Evolutionary conservation across 2,329 filamentous ascomycete species (phyloP), one percentile per base, ranked within the genome.

Genomic region (Arthroderma sp.): DNA sequence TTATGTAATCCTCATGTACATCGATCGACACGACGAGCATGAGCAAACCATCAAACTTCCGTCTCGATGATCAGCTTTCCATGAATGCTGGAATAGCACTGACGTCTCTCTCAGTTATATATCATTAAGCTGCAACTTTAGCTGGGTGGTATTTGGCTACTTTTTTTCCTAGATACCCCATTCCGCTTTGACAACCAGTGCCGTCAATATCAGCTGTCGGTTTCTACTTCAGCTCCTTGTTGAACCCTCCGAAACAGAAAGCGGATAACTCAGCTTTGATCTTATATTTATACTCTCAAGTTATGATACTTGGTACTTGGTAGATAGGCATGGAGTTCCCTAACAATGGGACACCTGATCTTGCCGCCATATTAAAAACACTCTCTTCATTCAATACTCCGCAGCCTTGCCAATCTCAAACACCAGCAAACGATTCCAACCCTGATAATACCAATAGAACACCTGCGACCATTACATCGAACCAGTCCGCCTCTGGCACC

Each of bases 361-460:
- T 76, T 39, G 68, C 68, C 31, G 70, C 72, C 6, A 68, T 76
- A 49, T 68, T 76, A n/a, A 63, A 65, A 58, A 73, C 73, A 0
- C 68, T 76, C 11, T 72, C 72, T 47, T 65, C 68, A 35, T 68
- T 73, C 58, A 63, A 68, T 17, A 64, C 65, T 54, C 47, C 37
- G 9, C 61, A 59, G 28, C 7, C 56, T 1, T 4, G 35, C 44
- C 55, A 57, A 41, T 6, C 19, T 31, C 44, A 31, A 17, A 17
- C 25, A 19, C 28, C 25, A 51, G 15, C 25, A 19, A 31, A 13
- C n/a, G 23, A 51, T n/a, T 6, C 13, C 19, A 15, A 9, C 25
- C 25, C 6, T 15, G 53, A 59, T 35, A 56, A 54, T 21, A 33
- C 47, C 37, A 11, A 54, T 23, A 49, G 35, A 4, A 56, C 7